Conservation (phyloP, 352 stramenopile species). For the Globisporangium megalacanthum region DNA sequence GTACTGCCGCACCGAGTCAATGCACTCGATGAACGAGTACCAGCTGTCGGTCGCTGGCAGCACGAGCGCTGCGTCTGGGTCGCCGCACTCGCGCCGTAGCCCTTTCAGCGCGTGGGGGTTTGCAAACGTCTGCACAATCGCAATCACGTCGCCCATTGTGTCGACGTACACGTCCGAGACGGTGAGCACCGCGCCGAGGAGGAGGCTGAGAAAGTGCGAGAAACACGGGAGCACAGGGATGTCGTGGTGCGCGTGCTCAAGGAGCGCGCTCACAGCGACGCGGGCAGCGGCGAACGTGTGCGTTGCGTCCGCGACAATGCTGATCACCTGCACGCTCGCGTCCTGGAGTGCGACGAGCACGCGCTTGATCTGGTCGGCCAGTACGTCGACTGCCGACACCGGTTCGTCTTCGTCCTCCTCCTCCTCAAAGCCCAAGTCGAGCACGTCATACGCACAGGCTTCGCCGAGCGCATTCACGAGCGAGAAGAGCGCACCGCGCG, state of each 20-base stretch:
- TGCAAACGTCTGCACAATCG: conserved; percentile 59
- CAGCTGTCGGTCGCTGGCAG: conserved; percentile 39
- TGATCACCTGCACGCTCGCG: conserved; percentile 56
- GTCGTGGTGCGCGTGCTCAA: conserved; percentile 27
- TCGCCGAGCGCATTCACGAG: conserved; percentile 67
- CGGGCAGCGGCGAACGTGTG: conserved; percentile 35
- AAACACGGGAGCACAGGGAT: conserved; percentile 65
- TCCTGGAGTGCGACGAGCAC: conserved; percentile 35
- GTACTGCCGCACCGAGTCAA: conserved; percentile 74
- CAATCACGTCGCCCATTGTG: conserved; percentile 63
- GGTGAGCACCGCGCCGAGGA: conserved; percentile 59
- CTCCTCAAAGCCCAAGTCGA: conserved; percentile 49
- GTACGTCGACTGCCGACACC: conserved; percentile 17
- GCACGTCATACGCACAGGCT: conserved; percentile 43
- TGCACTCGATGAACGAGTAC: conserved; percentile 78
- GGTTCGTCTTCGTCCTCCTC: conserved; percentile 14
- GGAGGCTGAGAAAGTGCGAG: conserved; percentile 39
- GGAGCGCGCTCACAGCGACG: conserved; percentile 29
- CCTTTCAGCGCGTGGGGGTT: conserved; percentile 51
- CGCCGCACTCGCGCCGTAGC: conserved; percentile 56
- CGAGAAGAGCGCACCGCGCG: conserved; percentile 55
- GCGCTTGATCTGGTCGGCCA: conserved; percentile 49
- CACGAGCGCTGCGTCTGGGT: conserved; percentile 47
- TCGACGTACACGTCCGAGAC: conserved; percentile 36
- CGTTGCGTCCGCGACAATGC: conserved; percentile 55